Evolutionary conservation across 1,139 yeast species (phyloP), one percentile per base, ranked within the genome.

Genomic region (Geotrichum siamense): DNA sequence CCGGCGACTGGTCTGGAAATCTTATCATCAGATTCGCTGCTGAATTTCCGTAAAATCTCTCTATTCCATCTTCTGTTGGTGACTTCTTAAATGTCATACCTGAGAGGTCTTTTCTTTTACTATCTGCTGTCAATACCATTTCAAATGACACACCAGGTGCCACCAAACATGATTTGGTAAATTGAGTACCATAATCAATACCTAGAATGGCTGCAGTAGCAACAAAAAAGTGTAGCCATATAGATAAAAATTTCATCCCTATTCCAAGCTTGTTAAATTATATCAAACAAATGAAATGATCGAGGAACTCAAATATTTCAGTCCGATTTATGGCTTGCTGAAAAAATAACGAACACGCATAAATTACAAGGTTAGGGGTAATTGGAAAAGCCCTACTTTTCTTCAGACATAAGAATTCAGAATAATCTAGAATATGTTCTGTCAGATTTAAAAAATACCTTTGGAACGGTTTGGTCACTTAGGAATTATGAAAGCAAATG

Each of bases 71-170:
- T 12, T 67, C 68, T 10, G 68, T 55, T 5, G 51, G 48, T 9
- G 41, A 50, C 45, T 4, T 63, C 52, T 82, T 75, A 50, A 89
- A 71, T 1, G 84, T 79, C 23, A 91, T 56, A 0, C 94, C 96
- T 2, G 89, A 74, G 10, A 79, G 69, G 56, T 91, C 97, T 61
- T 91, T 91, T 48, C 98, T 73, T 62, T 87, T 86, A 5, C 96
- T 84, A 58, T 91, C 97, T 33, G 85, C 82, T 3, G 96, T 85
- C 49, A 91, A 68, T 10, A 91, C 82, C 39, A 91, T 74, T 57
- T 91, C 98, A 60, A 87, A 80, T 16, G 89, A 82, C 25, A 87
- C 77, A 8, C 89, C 86, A 0, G 97, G 97, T 0, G 96, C 96
- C 39, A 93, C 82, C 43, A 91, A 69, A 41, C 82, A 85, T 1